Evolutionary conservation across 306 rosid genomes (phyloP).

Genomic region (Fagus sylvatica): DNA sequence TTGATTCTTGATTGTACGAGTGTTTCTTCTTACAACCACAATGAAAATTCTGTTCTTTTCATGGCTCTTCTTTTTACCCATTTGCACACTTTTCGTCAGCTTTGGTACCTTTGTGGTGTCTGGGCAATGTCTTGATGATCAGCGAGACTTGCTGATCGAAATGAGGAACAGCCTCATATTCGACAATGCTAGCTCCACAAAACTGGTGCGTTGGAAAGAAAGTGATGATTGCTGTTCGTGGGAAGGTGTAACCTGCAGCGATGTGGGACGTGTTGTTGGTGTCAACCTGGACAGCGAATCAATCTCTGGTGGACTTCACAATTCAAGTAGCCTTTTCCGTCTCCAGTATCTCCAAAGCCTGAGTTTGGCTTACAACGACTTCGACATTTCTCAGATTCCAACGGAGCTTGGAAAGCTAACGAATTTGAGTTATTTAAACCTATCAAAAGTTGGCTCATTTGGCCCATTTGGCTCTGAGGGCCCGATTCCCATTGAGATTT

Average conservation of each 20-base stretch:
- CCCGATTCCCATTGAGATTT: constrained; percentile 42
- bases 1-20: too few relatives aligned
- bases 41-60: constrained; percentile 33
- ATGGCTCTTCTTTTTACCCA: constrained; percentile 24
- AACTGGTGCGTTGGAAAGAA: constrained; percentile 37
- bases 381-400: constrained; percentile 28
- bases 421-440: constrained; percentile 28
- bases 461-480: constrained; percentile 40
- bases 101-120: constrained; percentile 11
- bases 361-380: constrained; percentile 30
- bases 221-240: constrained; percentile 41
- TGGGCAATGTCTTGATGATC: constrained; percentile 43
- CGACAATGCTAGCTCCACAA: not conserved
- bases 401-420: constrained; percentile 26
- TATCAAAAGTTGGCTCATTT: constrained; percentile 37
- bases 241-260: constrained; percentile 46
- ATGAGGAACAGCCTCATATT: constrained; percentile 38
- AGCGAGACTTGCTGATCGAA: constrained; percentile 39
- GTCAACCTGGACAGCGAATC: constrained; percentile 38
- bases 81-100: constrained; percentile 5
- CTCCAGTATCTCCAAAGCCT: constrained; percentile 31
- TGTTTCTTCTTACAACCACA: not conserved
- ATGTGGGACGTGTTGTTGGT: constrained; percentile 28
- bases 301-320: constrained; percentile 30
- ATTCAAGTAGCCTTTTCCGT: constrained; percentile 30